Conservation (phyloP, 1,284 basidiomycete genomes). For the Puccinia sorghi region DNA sequence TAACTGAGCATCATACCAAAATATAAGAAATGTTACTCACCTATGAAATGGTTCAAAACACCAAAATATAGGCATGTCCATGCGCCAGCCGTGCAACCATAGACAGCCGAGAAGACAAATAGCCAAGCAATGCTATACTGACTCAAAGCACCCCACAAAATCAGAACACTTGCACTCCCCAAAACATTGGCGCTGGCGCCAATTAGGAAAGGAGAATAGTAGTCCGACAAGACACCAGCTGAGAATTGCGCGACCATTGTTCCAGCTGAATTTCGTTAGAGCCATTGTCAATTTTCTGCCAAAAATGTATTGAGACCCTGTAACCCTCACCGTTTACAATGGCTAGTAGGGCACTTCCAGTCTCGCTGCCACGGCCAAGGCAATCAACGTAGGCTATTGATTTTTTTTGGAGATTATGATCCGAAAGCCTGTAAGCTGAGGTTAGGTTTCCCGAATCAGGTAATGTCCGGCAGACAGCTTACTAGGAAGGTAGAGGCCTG, state of each 20-base stretch:
- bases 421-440: background rate
- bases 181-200: constrained; percentile 16
- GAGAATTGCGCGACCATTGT: constrained; percentile 5
- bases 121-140: constrained; percentile 8
- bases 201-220: constrained; percentile 38
- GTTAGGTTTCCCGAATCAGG: background rate
- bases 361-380: background rate
- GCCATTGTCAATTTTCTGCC: background rate
- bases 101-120: constrained; percentile 24
- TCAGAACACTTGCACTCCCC: constrained; percentile 18
- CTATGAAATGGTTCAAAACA: constrained; percentile 10
- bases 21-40: background rate
- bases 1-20: background rate
- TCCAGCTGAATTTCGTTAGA: background rate
- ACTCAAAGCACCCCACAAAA: constrained; percentile 39
- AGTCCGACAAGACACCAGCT: constrained; percentile 39
- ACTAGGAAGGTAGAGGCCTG: constrained; percentile 47
- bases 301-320: background rate
- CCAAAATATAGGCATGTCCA: constrained; percentile 48
- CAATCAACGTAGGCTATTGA: constrained; percentile 1
- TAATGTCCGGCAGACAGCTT: background rate
- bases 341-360: constrained; percentile 14
- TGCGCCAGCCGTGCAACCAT: constrained; percentile 33
- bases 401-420: background rate
- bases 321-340: constrained; percentile 15